These are phyloP conservation scores for Cutaneotrichosporon sp. DNA, from an alignment of 1,284 basidiomycete species.

Conservation along the genomic window DNA sequence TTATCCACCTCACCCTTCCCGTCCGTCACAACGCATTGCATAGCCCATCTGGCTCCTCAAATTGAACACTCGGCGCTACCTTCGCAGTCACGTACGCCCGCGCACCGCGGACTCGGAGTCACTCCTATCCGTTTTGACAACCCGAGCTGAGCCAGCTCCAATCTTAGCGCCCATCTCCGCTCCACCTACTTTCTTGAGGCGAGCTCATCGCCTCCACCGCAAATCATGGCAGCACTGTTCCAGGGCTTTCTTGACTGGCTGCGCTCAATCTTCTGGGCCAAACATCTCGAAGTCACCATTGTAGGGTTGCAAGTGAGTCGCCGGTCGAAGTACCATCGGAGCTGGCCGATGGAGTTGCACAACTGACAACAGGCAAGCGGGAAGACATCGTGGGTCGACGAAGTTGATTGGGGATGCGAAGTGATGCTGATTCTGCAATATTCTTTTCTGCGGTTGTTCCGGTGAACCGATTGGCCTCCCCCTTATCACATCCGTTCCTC, in stretches of 20 bases:
- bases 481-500: neutral
- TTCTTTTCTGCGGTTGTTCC: too few species aligned
- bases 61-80: too few species aligned
- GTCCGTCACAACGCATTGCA: too few species aligned
- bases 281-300: constrained; percentile 84
- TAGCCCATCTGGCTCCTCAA: too few species aligned
- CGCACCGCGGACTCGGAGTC: too few species aligned
- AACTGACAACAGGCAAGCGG: constrained; percentile 66
- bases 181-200: too few species aligned
- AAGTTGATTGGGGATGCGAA: too few species aligned
- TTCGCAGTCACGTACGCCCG: too few species aligned
- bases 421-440: constrained; percentile 5
- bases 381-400: constrained; percentile 76
- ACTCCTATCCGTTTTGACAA: too few species aligned
- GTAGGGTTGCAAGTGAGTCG: constrained; percentile 77
- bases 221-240: neutral
- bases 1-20: too few species aligned
- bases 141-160: too few species aligned
- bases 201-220: neutral
- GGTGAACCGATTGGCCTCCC: neutral
- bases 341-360: neutral
- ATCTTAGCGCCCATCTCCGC: neutral
- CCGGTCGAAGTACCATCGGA: neutral
- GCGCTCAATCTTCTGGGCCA: constrained; percentile 69
- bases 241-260: constrained; percentile 53